Base-by-base conservation (phyloP, 1,284 basidiomycete genomes). In the Cryptococcus amylolentus region DNA sequence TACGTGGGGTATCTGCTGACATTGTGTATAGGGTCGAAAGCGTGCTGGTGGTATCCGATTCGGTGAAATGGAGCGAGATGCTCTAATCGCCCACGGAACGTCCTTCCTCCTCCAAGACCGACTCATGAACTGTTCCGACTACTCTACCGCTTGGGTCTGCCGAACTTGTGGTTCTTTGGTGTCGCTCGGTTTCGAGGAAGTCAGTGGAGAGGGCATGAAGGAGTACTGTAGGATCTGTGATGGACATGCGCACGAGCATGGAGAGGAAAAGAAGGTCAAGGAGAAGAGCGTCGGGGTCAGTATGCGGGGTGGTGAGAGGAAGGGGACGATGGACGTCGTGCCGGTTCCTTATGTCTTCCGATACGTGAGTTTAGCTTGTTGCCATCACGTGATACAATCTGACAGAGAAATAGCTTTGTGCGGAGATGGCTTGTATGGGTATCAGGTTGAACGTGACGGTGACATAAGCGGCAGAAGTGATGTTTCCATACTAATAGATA, bases 11-110 rank as follows among this genome's bases (percentile, higher is more conserved):
- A 49, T 13, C 42, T 6, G 6, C 43, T 49, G 39, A 6, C 3
- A 20, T 42, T 14, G 5, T n/a, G 49, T 37, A 13, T 66, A 96
- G 90, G 96, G 96, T 56, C 88, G 96, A 62, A 98, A 98, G 84
- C 89, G 94, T 55, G 92, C 90, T 41, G 96, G 96, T 72, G 96
- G 96, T 76, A 98, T 99, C 70, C 94, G 96, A 62, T 98, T 99
- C 77, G 96, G 96, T 68, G 96, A 99, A 80, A 99, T 99, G 96
- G 96, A 99, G 79, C 89, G 96, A 57, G 96, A 99, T 73, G 95
- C 96, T 14, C 83, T 98, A 51, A 91, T 99, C 66, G 96, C 96
- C 4, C 96, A 99, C 79, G 96, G 96, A 43, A 97, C 96, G 5
- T 92, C 91, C 6, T 98, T 96, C 86, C 83, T 98, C 46, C 84